Conservation (phyloP, 371 early-diverging fungal species). For the Choanephora cucurbitarum region DNA sequence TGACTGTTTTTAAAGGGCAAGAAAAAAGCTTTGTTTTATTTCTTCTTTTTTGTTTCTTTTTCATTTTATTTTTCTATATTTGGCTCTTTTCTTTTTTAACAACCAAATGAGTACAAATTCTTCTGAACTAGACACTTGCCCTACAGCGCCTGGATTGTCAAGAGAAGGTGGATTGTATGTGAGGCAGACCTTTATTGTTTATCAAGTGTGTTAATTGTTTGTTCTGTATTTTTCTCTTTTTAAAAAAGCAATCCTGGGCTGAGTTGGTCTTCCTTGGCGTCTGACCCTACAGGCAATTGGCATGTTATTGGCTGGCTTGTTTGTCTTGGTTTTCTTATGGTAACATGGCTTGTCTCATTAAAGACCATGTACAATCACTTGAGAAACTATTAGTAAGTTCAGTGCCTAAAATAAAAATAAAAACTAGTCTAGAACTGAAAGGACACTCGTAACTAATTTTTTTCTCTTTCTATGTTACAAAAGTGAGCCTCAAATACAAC, state of each 20-base stretch:
- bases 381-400: constrained; percentile 44
- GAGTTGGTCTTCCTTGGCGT: constrained; percentile 21
- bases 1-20: too few species aligned
- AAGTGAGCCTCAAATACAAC: constrained; percentile 44
- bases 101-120: too few species aligned
- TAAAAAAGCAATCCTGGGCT: constrained; percentile 16
- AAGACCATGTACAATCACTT: constrained; percentile 31
- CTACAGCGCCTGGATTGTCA: constrained; percentile 23
- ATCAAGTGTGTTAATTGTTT: too few species aligned
- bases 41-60: too few species aligned
- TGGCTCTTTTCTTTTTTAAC: too few species aligned
- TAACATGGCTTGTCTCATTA: constrained; percentile 40
- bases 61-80: too few species aligned
- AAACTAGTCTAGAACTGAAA: too few species aligned
- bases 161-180: constrained; percentile 24
- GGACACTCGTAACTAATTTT: too few species aligned
- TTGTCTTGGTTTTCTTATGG: constrained; percentile 31
- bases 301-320: constrained; percentile 52
- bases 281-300: constrained; percentile 34
- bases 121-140: constrained; percentile 11
- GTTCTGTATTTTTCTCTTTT: not conserved
- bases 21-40: too few species aligned
- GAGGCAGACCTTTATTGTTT: too few species aligned
- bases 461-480: not conserved
- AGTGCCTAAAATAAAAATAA: not conserved